Base-by-base conservation (phyloP, 1,139 yeast species). In the Suhomyces chickasaworum region DNA sequence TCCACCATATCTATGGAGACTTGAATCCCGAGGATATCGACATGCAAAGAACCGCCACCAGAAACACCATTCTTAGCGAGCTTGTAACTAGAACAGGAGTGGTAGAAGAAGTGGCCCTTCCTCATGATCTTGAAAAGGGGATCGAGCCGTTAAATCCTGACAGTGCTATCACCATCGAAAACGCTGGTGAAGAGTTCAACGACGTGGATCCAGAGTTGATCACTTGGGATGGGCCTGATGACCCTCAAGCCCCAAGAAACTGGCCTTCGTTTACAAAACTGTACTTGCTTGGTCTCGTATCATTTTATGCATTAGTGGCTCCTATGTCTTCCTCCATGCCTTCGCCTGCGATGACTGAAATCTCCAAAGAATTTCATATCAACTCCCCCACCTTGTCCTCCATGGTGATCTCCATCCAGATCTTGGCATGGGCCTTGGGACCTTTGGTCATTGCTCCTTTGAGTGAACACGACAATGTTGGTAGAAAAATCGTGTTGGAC, bases 401-500 rank as follows among this genome's bases (percentile, higher is more conserved):
- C 6, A 67, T 74, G 72, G 68, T 73, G 27, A 72, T 73, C 3
- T 71, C 78, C 8, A 74, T 74, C 35, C 78, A 73, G 47, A 66
- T 74, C 34, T 58, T 74, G 38, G 77, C 78, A 7, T 74, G 78
- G 78, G 78, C 78, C 3, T 53, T 73, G 31, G 78, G 78, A 3
- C 79, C 79, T 1, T 60, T 74, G 31, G 43, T 71, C 15, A 69
- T 74, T 44, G 75, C 79, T 2, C 79, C 79, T 3, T 63, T 74
- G 41, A 71, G 77, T 51, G 78, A 74, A 52, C 68, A 69, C 49
- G 77, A 73, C 48, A 59, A 54, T 20, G 61, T 74, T 33, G 79
- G 79, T 1, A 60, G 79, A 34, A 73, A 72, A 53, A 52, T 67
- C 5, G 69, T 74, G 2, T 61, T 74, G 44, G 76, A 71, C 49